Conservation (phyloP, 2,329 filamentous ascomycete genomes). For the Ophiostoma ulmi region DNA sequence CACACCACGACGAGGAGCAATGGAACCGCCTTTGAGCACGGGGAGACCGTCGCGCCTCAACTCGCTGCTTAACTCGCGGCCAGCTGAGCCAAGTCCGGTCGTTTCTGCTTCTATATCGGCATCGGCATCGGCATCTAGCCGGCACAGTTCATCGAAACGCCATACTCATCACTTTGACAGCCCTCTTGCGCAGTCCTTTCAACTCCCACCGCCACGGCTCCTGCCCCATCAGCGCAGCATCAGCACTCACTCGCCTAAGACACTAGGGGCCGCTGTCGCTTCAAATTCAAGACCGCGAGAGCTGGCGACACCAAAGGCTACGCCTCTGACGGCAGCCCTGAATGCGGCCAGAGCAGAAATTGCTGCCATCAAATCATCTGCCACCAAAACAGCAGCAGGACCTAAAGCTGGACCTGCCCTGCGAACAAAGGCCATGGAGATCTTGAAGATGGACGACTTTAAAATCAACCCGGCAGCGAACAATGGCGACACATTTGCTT, state of each 20-base stretch:
- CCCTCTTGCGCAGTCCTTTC: conserved; percentile 19
- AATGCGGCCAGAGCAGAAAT: conserved; percentile 16
- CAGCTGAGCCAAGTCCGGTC: conserved; percentile 23
- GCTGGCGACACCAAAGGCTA: background rate
- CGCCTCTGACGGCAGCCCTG: background rate
- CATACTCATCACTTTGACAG: background rate
- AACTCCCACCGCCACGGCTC: conserved; percentile 23
- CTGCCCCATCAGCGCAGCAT: conserved; percentile 16
- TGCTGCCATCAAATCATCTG: background rate
- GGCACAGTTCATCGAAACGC: background rate
- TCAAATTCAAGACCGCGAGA: background rate
- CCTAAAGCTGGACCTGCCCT: conserved; percentile 35
- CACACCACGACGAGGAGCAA: background rate
- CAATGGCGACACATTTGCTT: conserved; percentile 67
- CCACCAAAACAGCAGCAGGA: background rate
- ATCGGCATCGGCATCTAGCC: background rate
- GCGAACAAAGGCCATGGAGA: conserved; percentile 52
- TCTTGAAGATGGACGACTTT: conserved; percentile 67
- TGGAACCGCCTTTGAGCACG: conserved; percentile 5
- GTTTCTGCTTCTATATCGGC: background rate
- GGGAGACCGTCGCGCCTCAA: conserved; percentile 18
- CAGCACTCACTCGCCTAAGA: background rate
- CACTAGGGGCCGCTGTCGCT: background rate
- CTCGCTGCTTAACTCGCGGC: conserved; percentile 25
- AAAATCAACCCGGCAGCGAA: conserved; percentile 72